Conservation (phyloP, 768 basidiomycete genomes). For the Trametes sanguinea region DNA sequence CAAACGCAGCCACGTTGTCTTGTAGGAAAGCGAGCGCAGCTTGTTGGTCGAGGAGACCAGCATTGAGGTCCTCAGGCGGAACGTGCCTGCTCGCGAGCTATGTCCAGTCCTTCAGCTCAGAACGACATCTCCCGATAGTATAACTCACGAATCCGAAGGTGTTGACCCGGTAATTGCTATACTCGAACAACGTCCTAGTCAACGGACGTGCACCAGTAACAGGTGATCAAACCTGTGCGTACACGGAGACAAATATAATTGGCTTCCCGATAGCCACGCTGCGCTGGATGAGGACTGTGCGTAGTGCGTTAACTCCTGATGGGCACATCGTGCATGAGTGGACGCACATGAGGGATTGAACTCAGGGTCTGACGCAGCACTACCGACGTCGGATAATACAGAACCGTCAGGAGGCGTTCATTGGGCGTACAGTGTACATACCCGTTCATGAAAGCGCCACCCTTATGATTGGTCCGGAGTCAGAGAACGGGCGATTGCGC, state of each 20-base stretch:
- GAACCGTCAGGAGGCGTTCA: neutral
- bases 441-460: slow-evolving; percentile 50
- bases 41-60: slow-evolving; percentile 49
- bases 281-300: slow-evolving; percentile 48
- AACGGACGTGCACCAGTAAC: no score
- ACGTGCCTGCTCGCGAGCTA: slow-evolving; percentile 51
- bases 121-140: no score
- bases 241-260: slow-evolving; percentile 53
- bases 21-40: slow-evolving; percentile 61
- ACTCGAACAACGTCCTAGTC: no score
- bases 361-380: slow-evolving; percentile 44
- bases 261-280: slow-evolving; percentile 51
- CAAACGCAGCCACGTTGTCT: slow-evolving; percentile 62
- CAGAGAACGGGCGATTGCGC: neutral
- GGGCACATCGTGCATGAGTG: neutral
- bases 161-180: slow-evolving; percentile 58
- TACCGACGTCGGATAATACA: slow-evolving; percentile 21
- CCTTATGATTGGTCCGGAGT: slow-evolving; percentile 34
- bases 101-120: slow-evolving; percentile 4
- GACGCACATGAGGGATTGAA: slow-evolving; percentile 50
- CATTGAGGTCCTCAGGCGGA: slow-evolving; percentile 48
- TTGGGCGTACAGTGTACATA: slow-evolving; percentile 25
- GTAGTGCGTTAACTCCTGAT: no score
- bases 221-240: neutral
- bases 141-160: slow-evolving; percentile 55